Percentiles rank a stretch among this genome's conserved stretches.
Evolutionary conservation across 192 early-diverging fungal species (phyloP).

Genomic region (Entomortierella beljakovae): DNA sequence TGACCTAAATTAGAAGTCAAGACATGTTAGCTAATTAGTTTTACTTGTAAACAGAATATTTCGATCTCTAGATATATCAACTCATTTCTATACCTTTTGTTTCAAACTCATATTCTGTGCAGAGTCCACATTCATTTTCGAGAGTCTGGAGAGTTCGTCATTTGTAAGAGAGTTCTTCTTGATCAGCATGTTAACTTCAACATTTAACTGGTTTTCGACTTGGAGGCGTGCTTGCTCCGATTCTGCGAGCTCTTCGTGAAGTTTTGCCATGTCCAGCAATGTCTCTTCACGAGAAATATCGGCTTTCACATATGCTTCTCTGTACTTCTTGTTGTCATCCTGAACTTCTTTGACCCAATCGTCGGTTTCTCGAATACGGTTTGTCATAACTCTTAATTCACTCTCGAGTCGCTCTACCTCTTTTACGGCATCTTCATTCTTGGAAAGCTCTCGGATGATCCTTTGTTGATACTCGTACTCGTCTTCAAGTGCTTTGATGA

Average conservation of each 20-base stretch:
- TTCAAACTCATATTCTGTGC: slow-evolving; percentile 42
- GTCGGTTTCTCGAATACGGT: slow-evolving; percentile 30
- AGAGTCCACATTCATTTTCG: slow-evolving; percentile 48
- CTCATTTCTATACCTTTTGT: slow-evolving; percentile 30
- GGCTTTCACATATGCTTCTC: slow-evolving; percentile 45
- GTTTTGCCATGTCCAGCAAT: slow-evolving; percentile 48
- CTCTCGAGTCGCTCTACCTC: slow-evolving; percentile 34
- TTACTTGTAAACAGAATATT: no score
- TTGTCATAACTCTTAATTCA: slow-evolving; percentile 28
- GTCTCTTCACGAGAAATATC: slow-evolving; percentile 45
- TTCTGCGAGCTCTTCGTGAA: slow-evolving; percentile 49
- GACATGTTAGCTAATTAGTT: not conserved
- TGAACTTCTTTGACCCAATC: slow-evolving; percentile 48
- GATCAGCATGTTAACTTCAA: slow-evolving; percentile 35
- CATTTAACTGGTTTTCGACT: slow-evolving; percentile 39
- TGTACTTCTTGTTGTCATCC: slow-evolving; percentile 39
- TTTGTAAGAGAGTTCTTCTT: slow-evolving; percentile 29
- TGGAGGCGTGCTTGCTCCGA: slow-evolving; percentile 27
- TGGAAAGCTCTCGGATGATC: slow-evolving; percentile 42
- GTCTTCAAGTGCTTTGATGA: slow-evolving; percentile 38
- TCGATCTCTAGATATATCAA: not conserved
- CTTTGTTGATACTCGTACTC: slow-evolving; percentile 50
- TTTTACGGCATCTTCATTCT: slow-evolving; percentile 41
- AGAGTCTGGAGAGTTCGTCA: slow-evolving; percentile 35
- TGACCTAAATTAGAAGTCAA: slow-evolving; percentile 10